Evolutionary conservation across 2,329 filamentous ascomycete genomes (phyloP), one percentile per base, ranked within the genome.

Genomic region (Microcyclospora pomicola): DNA sequence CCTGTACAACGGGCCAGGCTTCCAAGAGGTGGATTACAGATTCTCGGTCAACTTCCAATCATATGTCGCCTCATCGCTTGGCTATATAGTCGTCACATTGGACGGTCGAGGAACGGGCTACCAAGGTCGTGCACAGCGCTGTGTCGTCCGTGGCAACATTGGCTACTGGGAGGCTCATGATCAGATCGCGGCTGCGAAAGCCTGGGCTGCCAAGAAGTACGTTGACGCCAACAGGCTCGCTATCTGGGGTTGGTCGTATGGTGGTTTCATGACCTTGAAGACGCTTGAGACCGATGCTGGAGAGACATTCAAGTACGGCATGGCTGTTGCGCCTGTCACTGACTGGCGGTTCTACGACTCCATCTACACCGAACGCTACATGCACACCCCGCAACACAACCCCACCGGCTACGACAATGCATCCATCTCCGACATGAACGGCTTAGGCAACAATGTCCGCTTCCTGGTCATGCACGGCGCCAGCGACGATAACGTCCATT

Each of bases 161-260:
- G 91, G 91, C 13, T 67, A 82, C 51, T 84, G 78, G 55, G 91
- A 98, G 65, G 75, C 88, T 0, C 69, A 75, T 30, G 91, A 96
- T 59, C 91, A 98, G 59, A 96, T 98, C 48, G 82, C 79, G 16
- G 82, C 86, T 1, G 91, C 83, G 3, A 82, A 87, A 60, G 14
- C 14, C 12, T 31, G 30, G 16, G 82, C 86, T 1, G 91, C 83
- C 3, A 82, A 87, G 60, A 62, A 72, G 11, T 96, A 98, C 59
- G 79, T 95, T 11, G 92, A 98, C 57, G 67, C 73, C 16, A 69
- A 75, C 6, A 76, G 82, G 38, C 75, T 98, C 49, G 87, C 86
- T 14, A 93, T 98, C 55, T 98, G 91, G 91, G 91, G 91, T 34
- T 98, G 91, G 91, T 93, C 84, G 45, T 98, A 91, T 55, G 91